phyloP scores from a whole-genome alignment of 306 rosid species.

The Luffa aegyptiaca region DNA sequence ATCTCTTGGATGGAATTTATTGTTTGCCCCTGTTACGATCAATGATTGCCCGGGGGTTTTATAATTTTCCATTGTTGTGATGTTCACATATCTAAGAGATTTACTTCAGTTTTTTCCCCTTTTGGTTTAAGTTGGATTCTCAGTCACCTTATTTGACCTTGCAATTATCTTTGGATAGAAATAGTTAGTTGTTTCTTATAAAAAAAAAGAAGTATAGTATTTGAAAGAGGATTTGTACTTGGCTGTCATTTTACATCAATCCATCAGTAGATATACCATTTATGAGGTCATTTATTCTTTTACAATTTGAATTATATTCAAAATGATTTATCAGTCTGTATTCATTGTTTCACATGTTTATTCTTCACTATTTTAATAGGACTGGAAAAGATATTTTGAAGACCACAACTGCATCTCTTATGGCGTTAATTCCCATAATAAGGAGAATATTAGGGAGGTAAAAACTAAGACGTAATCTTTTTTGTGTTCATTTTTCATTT shows the following conservation, averaged over 20 bases:
- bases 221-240: neutral
- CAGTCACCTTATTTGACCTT: neutral
- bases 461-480: slow-evolving; percentile 10
- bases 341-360: neutral
- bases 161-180: neutral
- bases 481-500: slow-evolving; percentile 1
- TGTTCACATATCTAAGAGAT: neutral
- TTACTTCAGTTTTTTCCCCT: neutral
- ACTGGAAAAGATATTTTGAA: slow-evolving; percentile 50
- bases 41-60: neutral
- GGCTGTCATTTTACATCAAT: neutral
- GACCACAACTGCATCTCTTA: slow-evolving; percentile 36
- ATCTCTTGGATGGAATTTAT: neutral
- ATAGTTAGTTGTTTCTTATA: neutral
- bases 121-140: neutral
- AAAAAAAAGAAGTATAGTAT: neutral
- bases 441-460: slow-evolving; percentile 67
- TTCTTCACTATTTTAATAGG: slow-evolving; percentile 27
- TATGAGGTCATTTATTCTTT: neutral
- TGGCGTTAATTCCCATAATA: slow-evolving; percentile 80
- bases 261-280: neutral
- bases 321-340: neutral
- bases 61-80: neutral
- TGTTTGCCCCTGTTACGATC: neutral
- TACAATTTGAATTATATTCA: neutral